Percentiles rank a stretch among this genome's conserved stretches.
These are phyloP conservation scores for Graphilbum sp. DNA, from an alignment of 2,329 filamentous ascomycete species.

Conservation along the genomic window DNA sequence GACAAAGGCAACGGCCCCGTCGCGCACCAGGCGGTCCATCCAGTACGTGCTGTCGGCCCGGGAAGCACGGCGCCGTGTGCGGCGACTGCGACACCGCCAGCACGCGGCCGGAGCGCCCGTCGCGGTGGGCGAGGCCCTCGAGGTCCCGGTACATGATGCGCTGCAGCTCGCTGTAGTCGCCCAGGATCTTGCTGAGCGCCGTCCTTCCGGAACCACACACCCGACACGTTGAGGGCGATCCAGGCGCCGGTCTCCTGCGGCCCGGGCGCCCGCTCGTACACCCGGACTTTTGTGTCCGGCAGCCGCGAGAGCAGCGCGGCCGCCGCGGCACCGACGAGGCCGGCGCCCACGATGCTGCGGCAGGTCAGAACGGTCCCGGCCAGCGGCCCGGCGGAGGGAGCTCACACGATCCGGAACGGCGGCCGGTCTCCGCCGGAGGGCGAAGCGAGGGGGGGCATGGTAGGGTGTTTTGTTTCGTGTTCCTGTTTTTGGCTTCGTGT, in stretches of 20 bases:
- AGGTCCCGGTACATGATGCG: not conserved
- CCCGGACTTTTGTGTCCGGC: not conserved
- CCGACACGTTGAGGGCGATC: slow-evolving; percentile 1
- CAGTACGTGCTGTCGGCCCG: no score
- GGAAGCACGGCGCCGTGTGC: not conserved
- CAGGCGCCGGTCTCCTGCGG: slow-evolving; percentile 1
- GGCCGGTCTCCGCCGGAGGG: no score
- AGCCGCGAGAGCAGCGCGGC: not conserved
- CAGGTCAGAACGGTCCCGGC: no score
- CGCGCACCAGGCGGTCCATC: no score
- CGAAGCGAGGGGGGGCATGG: no score
- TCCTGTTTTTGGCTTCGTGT: no score
- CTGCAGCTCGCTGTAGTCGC: not conserved
- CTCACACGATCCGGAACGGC: no score
- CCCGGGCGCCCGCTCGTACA: not conserved
- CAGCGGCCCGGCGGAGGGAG: no score
- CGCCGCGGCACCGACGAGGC: not conserved
- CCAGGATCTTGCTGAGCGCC: not conserved
- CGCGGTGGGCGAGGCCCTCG: not conserved
- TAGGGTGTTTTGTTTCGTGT: no score
- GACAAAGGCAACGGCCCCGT: no score
- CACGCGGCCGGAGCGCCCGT: not conserved
- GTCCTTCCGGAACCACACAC: no score
- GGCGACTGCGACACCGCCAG: not conserved
- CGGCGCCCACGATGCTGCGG: slow-evolving; percentile 3